These are phyloP conservation scores for Blastobotrys malaysiensis DNA, from an alignment of 1,139 yeast species.

Conservation along the genomic window DNA sequence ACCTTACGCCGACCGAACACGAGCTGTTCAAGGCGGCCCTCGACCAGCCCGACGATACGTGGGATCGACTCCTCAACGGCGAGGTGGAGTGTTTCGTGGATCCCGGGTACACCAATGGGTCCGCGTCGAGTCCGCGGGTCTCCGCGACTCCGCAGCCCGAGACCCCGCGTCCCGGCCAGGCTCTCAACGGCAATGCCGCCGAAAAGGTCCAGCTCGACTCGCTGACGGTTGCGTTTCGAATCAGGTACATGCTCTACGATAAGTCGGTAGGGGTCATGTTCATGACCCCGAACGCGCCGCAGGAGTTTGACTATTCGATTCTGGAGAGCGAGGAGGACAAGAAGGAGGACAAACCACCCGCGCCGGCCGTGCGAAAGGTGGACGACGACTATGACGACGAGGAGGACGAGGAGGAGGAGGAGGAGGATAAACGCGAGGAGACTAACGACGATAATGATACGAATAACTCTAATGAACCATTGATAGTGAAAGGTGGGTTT, in stretches of 20 bases:
- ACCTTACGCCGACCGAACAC: slow-evolving; percentile 36
- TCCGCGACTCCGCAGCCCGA: slow-evolving; percentile 6
- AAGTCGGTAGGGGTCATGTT: slow-evolving; percentile 30
- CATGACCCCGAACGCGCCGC: slow-evolving; percentile 21
- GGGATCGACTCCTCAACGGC: slow-evolving; percentile 35
- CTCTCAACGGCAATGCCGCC: neutral
- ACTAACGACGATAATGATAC: slow-evolving; percentile 12
- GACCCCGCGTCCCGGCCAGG: neutral
- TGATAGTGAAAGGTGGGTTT: slow-evolving; percentile 6
- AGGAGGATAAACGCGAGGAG: slow-evolving; percentile 12
- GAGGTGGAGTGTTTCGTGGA: slow-evolving; percentile 13
- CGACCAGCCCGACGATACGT: slow-evolving; percentile 29
- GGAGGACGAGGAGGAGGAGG: slow-evolving; percentile 26
- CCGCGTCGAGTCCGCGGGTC: neutral
- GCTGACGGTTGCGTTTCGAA: slow-evolving; percentile 34
- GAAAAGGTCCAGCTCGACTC: slow-evolving; percentile 26
- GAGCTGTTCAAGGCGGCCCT: slow-evolving; percentile 33
- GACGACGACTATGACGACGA: slow-evolving; percentile 31
- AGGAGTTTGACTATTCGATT: slow-evolving; percentile 27
- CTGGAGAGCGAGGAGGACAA: slow-evolving; percentile 26
- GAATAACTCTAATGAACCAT: slow-evolving; percentile 4
- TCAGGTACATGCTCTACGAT: slow-evolving; percentile 40
- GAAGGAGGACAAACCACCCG: slow-evolving; percentile 4
- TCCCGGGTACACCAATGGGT: neutral
- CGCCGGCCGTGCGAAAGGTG: slow-evolving; percentile 16